Evolutionary conservation across 1,284 basidiomycete species (phyloP).

Genomic region (Tausonia pullulans): DNA sequence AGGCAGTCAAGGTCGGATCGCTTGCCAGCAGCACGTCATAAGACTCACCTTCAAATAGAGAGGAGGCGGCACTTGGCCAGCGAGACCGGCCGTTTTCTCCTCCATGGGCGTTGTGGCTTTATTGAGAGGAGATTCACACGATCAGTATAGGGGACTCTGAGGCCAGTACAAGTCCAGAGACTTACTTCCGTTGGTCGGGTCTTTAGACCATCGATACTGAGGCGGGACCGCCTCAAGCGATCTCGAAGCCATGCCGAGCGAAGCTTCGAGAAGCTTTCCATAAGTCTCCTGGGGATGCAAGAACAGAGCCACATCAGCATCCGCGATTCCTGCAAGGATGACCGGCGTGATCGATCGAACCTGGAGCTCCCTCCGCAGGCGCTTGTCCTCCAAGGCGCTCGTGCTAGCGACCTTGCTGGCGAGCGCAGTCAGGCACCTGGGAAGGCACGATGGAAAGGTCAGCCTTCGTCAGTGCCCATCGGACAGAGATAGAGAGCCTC

Average conservation of each 20-base stretch:
- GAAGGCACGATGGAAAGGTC: neutral
- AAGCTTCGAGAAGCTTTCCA: slow-evolving; percentile 71
- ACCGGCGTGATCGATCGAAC: slow-evolving; percentile 30
- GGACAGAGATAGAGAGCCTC: slow-evolving; percentile 18
- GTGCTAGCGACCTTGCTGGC: slow-evolving; percentile 79
- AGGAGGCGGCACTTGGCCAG: too few relatives aligned
- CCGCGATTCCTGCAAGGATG: neutral
- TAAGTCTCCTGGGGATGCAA: slow-evolving; percentile 55
- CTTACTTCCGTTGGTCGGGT: too few relatives aligned
- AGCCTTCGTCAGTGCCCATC: neutral
- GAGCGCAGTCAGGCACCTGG: slow-evolving; percentile 65
- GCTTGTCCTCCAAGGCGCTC: slow-evolving; percentile 75
- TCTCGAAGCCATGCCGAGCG: slow-evolving; percentile 40
- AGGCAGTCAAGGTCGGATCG: too few relatives aligned
- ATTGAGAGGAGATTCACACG: too few relatives aligned
- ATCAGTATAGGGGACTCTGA: too few relatives aligned
- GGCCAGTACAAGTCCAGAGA: too few relatives aligned
- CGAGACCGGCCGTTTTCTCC: neutral
- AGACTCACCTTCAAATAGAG: too few relatives aligned
- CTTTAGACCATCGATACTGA: neutral
- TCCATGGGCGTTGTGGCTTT: slow-evolving; percentile 6
- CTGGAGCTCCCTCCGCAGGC: slow-evolving; percentile 81
- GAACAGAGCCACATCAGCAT: slow-evolving; percentile 3
- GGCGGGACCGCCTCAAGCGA: neutral
- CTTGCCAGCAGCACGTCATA: too few relatives aligned